phyloP scores from a whole-genome alignment of 1,139 yeast species.

The Pichia sp. region DNA sequence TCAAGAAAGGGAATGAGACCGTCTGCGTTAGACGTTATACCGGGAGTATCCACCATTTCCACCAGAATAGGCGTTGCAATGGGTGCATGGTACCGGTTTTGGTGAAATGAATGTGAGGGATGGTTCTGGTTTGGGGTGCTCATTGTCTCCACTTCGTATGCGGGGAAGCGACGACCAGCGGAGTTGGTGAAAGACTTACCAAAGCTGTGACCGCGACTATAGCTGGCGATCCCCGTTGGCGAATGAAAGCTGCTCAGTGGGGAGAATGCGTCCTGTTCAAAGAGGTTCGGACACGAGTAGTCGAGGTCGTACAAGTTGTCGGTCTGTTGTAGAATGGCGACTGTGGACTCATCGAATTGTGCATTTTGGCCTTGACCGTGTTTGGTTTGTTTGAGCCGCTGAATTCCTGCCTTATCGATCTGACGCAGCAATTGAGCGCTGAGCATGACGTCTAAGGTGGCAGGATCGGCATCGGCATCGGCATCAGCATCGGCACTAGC shows the following conservation, averaged over 20 bases:
- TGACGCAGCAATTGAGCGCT: neutral
- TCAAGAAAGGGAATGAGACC: constrained; percentile 69
- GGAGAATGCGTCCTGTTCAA: constrained; percentile 14
- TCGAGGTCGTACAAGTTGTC: constrained; percentile 24
- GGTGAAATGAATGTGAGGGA: too few species aligned
- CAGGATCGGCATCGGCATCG: too few species aligned
- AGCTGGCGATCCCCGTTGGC: constrained; percentile 15
- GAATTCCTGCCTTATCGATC: neutral
- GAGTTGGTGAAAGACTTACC: constrained; percentile 9
- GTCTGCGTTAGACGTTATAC: constrained; percentile 54
- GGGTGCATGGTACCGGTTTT: constrained; percentile 32
- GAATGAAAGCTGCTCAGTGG: constrained; percentile 14
- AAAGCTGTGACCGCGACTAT: constrained; percentile 7
- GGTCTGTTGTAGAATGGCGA: constrained; percentile 10
- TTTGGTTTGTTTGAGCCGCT: neutral
- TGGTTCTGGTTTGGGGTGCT: neutral
- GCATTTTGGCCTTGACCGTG: neutral
- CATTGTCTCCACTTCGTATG: neutral
- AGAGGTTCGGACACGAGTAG: constrained; percentile 16
- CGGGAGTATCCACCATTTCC: constrained; percentile 69
- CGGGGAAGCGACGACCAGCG: constrained; percentile 7
- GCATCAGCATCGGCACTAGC: too few species aligned
- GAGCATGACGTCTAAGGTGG: neutral
- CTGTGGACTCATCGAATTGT: constrained; percentile 1
- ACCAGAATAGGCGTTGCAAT: constrained; percentile 50